phyloP scores from a whole-genome alignment of 1,139 yeast genomes.

The Pichia sp. region DNA sequence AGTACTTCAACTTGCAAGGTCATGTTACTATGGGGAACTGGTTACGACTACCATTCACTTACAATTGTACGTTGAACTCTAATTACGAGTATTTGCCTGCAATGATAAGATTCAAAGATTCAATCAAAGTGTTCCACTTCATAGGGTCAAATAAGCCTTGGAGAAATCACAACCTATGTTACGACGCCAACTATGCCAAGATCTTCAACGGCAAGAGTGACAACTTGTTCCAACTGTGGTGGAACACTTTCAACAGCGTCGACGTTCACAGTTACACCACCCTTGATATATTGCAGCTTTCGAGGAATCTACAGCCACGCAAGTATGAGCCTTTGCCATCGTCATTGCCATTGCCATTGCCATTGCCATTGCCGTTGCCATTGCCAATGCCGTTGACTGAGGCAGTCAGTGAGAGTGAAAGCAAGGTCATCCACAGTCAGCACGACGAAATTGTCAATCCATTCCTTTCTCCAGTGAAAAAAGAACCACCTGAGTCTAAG shows the following conservation, averaged over 20 bases:
- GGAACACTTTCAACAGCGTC: slow-evolving; percentile 34
- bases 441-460: slow-evolving; percentile 8
- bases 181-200: slow-evolving; percentile 14
- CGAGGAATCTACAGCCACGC: slow-evolving; percentile 23
- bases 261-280: slow-evolving; percentile 7
- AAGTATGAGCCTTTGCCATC: slow-evolving; percentile 7
- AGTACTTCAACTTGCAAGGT: slow-evolving; percentile 48
- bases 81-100: slow-evolving; percentile 87
- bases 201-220: slow-evolving; percentile 16
- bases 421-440: not conserved
- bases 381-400: too few species aligned
- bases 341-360: too few species aligned
- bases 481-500: not conserved
- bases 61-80: slow-evolving; percentile 72
- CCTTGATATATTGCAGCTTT: slow-evolving; percentile 17
- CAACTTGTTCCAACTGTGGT: slow-evolving; percentile 36
- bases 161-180: slow-evolving; percentile 32
- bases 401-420: not conserved
- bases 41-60: slow-evolving; percentile 72
- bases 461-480: slow-evolving; percentile 3
- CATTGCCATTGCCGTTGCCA: too few species aligned
- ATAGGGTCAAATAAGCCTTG: slow-evolving; percentile 85
- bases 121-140: slow-evolving; percentile 68
- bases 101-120: slow-evolving; percentile 49
- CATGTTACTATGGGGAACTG: slow-evolving; percentile 39